Conservation (phyloP, 2,329 filamentous ascomycete species). For the Septoria petroselini region DNA sequence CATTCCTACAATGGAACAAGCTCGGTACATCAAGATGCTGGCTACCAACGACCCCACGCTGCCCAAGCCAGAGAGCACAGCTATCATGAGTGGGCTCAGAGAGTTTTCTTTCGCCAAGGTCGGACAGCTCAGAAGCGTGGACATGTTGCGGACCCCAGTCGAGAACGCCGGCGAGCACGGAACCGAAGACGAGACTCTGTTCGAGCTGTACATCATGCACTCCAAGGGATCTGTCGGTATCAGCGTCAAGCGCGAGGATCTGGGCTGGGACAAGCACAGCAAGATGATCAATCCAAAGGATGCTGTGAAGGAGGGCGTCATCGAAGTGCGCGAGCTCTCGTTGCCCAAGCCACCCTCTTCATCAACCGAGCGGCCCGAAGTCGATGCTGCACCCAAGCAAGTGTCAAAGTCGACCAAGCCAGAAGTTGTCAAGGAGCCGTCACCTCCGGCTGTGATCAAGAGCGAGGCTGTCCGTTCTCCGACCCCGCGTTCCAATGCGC, state of each 20-base stretch:
- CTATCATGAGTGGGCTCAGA: slow-evolving; percentile 93
- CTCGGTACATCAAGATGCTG: slow-evolving; percentile 78
- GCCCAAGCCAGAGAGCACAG: slow-evolving; percentile 86
- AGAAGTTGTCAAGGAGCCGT: slow-evolving; percentile 24
- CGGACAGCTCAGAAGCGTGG: slow-evolving; percentile 82
- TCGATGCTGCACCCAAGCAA: slow-evolving; percentile 21
- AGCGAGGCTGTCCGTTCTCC: slow-evolving; percentile 25
- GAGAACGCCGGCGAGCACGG: slow-evolving; percentile 51
- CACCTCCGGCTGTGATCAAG: slow-evolving; percentile 23
- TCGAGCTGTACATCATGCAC: slow-evolving; percentile 96
- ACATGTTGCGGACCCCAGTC: slow-evolving; percentile 72
- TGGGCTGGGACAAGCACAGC: slow-evolving; percentile 88
- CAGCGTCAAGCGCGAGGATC: slow-evolving; percentile 78
- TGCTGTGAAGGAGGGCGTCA: slow-evolving; percentile 68
- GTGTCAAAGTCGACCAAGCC: slow-evolving; percentile 28
- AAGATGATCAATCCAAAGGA: slow-evolving; percentile 79
- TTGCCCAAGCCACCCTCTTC: slow-evolving; percentile 20
- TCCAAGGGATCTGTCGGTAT: slow-evolving; percentile 93
- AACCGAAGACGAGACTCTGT: slow-evolving; percentile 69
- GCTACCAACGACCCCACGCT: slow-evolving; percentile 68
- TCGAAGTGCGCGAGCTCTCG: slow-evolving; percentile 68
- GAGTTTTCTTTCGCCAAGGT: slow-evolving; percentile 90
- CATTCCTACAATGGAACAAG: slow-evolving; percentile 75
- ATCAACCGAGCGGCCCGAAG: slow-evolving; percentile 22
- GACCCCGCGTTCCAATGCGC: slow-evolving; percentile 18